Evolutionary conservation across 768 basidiomycete genomes (phyloP).

Genomic region (Agaricus bisporus): DNA sequence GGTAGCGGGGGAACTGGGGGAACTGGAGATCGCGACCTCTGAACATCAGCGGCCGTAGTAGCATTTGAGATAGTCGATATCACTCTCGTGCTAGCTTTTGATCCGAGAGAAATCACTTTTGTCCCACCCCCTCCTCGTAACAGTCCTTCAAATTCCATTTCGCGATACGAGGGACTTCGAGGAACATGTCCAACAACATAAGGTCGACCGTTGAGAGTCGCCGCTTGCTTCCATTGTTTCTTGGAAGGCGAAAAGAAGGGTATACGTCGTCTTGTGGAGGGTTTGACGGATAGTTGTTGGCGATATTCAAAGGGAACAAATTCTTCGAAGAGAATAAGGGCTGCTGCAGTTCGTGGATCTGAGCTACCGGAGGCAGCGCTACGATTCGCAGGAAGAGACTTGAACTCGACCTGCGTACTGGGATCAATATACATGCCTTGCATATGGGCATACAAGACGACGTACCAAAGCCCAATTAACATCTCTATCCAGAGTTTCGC

Average conservation of each 20-base stretch:
- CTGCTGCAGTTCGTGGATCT: constrained; percentile 70
- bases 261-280: constrained; percentile 50
- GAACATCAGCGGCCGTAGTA: constrained; percentile 6
- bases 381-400: constrained; percentile 51
- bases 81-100: constrained; percentile 19
- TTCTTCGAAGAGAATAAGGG: constrained; percentile 87
- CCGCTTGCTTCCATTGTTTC: constrained; percentile 75
- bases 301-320: constrained; percentile 87
- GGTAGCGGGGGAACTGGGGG: constrained; percentile 15
- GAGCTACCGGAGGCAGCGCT: constrained; percentile 27
- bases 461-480: constrained; percentile 91
- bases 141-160: constrained; percentile 77
- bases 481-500: constrained; percentile 74
- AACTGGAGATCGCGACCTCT: constrained; percentile 10
- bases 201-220: constrained; percentile 75
- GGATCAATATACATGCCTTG: background rate
- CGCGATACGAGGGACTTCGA: constrained; percentile 45
- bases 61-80: constrained; percentile 12
- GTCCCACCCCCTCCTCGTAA: constrained; percentile 47
- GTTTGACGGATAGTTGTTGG: constrained; percentile 59
- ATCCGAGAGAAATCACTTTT: constrained; percentile 36
- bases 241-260: constrained; percentile 58
- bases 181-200: constrained; percentile 62
- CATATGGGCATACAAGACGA: background rate
- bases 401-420: constrained; percentile 71